phyloP scores from a whole-genome alignment of 2,329 filamentous ascomycete species.

The Hortaea sp. region DNA sequence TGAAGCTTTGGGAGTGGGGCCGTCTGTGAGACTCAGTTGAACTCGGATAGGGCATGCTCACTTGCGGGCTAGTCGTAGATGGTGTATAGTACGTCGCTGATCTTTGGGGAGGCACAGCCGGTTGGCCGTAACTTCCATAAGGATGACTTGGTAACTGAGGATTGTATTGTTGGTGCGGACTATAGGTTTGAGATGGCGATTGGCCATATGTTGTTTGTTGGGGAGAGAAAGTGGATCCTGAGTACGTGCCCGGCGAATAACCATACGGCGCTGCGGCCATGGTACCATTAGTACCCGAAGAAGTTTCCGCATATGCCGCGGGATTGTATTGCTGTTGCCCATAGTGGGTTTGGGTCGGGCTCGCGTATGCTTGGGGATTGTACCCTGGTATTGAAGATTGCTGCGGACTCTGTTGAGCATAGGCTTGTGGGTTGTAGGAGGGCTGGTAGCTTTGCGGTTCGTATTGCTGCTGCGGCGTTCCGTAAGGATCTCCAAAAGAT shows the following conservation, averaged over 20 bases:
- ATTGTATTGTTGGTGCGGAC: constrained; percentile 12
- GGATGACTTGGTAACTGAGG: constrained; percentile 14
- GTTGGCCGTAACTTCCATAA: constrained; percentile 6
- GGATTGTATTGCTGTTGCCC: constrained; percentile 23
- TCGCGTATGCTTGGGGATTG: constrained; percentile 57
- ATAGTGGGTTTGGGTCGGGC: constrained; percentile 27
- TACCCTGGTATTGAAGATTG: constrained; percentile 48
- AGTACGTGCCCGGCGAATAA: constrained; percentile 14
- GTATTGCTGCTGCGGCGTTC: constrained; percentile 38
- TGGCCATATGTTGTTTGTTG: constrained; percentile 13
- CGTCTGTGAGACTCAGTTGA: constrained; percentile 10
- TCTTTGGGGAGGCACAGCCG: constrained; percentile 12
- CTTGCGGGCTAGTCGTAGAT: constrained; percentile 8
- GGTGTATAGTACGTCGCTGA: constrained; percentile 12
- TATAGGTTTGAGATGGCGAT: constrained; percentile 4
- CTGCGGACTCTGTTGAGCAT: constrained; percentile 38
- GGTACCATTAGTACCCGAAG: constrained; percentile 16
- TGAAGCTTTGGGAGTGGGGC: constrained; percentile 6
- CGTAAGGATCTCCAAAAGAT: constrained; percentile 3
- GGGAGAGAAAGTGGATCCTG: constrained; percentile 11
- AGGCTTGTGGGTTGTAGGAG: constrained; percentile 55
- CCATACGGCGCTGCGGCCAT: constrained; percentile 16
- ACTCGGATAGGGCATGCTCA: constrained; percentile 14
- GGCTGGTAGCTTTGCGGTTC: constrained; percentile 48
- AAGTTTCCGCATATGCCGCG: constrained; percentile 15